phyloP scores from a whole-genome alignment of 441 rosid genomes.

The Dalechampia spathulata region DNA sequence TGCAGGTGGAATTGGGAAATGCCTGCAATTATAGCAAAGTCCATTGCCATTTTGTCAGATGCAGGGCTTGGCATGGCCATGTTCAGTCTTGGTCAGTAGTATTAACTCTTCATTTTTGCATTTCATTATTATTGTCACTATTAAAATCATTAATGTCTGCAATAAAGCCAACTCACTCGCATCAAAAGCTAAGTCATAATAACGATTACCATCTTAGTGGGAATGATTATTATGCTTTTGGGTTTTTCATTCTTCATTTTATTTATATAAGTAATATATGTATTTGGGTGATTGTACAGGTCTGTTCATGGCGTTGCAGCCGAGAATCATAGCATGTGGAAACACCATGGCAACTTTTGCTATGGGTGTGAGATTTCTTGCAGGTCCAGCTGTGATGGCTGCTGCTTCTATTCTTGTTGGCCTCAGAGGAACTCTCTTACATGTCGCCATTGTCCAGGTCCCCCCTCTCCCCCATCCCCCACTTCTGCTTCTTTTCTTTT shows the following conservation, averaged over 20 bases:
- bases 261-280: too few relatives aligned
- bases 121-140: too few relatives aligned
- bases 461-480: constrained; percentile 24
- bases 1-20: constrained; percentile 83
- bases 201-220: too few relatives aligned
- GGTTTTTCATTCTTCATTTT: too few relatives aligned
- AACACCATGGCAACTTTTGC: constrained; percentile 78
- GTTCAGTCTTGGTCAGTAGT: constrained; percentile 99
- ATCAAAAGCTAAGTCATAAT: too few relatives aligned
- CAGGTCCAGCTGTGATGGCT: constrained; percentile 94
- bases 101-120: too few relatives aligned
- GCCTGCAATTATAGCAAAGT: constrained; percentile 90
- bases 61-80: constrained; percentile 99
- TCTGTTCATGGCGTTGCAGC: constrained; percentile 98
- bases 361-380: constrained; percentile 83
- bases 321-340: constrained; percentile 96
- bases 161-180: constrained; percentile 36
- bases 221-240: too few relatives aligned
- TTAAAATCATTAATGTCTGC: constrained; percentile 12
- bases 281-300: constrained; percentile 43
- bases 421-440: constrained; percentile 75
- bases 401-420: constrained; percentile 92
- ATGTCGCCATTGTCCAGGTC: constrained; percentile 90
- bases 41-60: constrained; percentile 97
- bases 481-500: not conserved